phyloP scores from a whole-genome alignment of 2,329 filamentous ascomycete species.

The Neophaeococcomyces mojaviensis region DNA sequence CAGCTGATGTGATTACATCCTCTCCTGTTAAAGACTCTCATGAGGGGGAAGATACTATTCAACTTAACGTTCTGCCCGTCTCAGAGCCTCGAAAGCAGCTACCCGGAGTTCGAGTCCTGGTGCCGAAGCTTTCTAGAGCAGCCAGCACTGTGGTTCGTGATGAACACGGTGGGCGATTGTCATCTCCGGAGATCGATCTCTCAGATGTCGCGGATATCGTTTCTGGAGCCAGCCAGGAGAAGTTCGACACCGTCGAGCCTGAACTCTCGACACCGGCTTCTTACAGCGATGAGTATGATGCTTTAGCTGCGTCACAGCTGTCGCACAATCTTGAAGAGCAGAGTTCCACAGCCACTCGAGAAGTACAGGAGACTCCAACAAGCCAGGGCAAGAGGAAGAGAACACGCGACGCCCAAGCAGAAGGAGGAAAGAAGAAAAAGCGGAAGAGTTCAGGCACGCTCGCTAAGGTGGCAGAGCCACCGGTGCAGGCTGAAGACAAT shows the following conservation, averaged over 20 bases:
- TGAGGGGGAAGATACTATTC: constrained; percentile 3
- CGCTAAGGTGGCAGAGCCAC: neutral
- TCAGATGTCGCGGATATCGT: neutral
- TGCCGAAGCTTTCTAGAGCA: neutral
- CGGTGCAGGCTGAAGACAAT: neutral
- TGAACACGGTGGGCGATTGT: neutral
- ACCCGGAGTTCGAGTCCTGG: neutral
- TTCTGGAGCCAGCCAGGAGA: neutral
- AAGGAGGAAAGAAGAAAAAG: constrained; percentile 1
- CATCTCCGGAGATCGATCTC: neutral
- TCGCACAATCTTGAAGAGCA: constrained; percentile 34
- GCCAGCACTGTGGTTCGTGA: neutral
- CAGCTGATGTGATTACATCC: constrained; percentile 9
- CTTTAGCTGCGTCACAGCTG: constrained; percentile 38
- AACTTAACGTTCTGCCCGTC: constrained; percentile 8
- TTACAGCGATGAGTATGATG: constrained; percentile 36
- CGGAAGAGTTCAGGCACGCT: neutral
- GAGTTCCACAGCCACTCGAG: neutral
- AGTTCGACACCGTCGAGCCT: neutral
- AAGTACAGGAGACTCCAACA: neutral
- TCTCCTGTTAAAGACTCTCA: constrained; percentile 13
- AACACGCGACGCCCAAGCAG: neutral
- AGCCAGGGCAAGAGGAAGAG: neutral
- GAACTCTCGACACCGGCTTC: neutral
- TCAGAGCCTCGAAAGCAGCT: constrained; percentile 7